Conservation (phyloP, 1,284 basidiomycete species). For the Sanghuangporus sanghuang region DNA sequence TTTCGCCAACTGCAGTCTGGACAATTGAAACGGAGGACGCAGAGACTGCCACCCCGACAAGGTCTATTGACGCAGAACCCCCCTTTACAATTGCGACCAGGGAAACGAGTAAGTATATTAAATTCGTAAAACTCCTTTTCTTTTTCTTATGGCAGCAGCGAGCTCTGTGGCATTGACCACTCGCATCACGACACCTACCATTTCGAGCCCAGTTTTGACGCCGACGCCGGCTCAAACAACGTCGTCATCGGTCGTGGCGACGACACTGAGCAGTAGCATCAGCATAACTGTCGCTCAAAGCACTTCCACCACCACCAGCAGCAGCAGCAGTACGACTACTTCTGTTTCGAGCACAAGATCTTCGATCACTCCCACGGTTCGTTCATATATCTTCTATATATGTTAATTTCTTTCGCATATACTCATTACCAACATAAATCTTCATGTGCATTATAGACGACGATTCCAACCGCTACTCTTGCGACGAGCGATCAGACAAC, state of each 20-base stretch:
- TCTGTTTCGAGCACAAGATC: neutral
- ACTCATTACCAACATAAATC: neutral
- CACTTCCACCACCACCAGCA: too few relatives aligned
- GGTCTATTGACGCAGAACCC: neutral
- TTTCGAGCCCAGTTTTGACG: neutral
- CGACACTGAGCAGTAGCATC: neutral
- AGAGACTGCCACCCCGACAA: neutral
- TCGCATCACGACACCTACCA: neutral
- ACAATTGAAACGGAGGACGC: neutral
- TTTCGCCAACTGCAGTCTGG: neutral
- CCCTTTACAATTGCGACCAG: too few relatives aligned
- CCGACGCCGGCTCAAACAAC: neutral
- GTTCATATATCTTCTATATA: neutral
- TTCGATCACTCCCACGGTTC: neutral
- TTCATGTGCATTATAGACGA: neutral
- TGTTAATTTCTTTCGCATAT: neutral
- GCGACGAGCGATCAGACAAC: neutral
- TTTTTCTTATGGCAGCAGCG: neutral
- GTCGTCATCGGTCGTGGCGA: neutral
- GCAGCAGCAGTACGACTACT: constrained; percentile 2
- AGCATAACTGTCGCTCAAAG: neutral
- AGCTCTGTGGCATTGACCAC: neutral
- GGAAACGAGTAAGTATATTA: neutral
- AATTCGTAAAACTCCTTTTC: neutral
- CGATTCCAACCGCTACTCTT: neutral